Percentiles rank a stretch among this genome's conserved stretches.
Evolutionary conservation across 371 early-diverging fungal genomes (phyloP).

Genomic region (Parasitella parasitica): DNA sequence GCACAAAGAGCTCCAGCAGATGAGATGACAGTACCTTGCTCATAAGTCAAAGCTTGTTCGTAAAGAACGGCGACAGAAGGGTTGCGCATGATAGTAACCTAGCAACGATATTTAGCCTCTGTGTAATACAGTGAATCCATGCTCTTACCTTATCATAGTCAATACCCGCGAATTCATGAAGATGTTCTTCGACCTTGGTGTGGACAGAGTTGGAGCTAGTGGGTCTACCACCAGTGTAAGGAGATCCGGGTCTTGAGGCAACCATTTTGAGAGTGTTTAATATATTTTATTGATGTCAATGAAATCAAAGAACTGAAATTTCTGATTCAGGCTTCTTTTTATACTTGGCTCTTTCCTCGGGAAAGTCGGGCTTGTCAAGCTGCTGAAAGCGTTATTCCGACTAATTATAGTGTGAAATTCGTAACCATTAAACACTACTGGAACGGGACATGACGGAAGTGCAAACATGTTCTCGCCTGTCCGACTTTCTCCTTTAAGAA

Average conservation of each 20-base stretch:
- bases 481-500: conserved; percentile 20
- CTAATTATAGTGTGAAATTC: neutral
- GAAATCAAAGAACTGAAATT: neutral
- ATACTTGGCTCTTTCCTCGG: neutral
- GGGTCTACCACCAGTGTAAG: conserved; percentile 38
- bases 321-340: neutral
- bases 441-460: conserved; percentile 23
- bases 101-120: neutral
- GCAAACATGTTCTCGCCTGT: neutral
- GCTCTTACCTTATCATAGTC: conserved; percentile 50
- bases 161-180: conserved; percentile 53
- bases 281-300: neutral
- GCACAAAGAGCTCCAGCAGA: conserved; percentile 92
- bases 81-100: conserved; percentile 69
- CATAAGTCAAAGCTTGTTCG: conserved; percentile 91
- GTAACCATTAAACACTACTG: neutral
- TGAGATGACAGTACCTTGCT: conserved; percentile 88
- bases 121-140: neutral
- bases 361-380: conserved; percentile 1
- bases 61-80: conserved; percentile 86
- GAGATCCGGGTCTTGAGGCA: conserved; percentile 45
- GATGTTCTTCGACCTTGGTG: conserved; percentile 54
- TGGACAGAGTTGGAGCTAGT: conserved; percentile 35
- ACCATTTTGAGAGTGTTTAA: conserved; percentile 16
- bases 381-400: neutral